A percentile compares a stretch with the other conserved stretches of the same genome.
Evolutionary conservation across 2,329 filamentous ascomycete genomes (phyloP).

Genomic region (Talaromyces verruculosus): DNA sequence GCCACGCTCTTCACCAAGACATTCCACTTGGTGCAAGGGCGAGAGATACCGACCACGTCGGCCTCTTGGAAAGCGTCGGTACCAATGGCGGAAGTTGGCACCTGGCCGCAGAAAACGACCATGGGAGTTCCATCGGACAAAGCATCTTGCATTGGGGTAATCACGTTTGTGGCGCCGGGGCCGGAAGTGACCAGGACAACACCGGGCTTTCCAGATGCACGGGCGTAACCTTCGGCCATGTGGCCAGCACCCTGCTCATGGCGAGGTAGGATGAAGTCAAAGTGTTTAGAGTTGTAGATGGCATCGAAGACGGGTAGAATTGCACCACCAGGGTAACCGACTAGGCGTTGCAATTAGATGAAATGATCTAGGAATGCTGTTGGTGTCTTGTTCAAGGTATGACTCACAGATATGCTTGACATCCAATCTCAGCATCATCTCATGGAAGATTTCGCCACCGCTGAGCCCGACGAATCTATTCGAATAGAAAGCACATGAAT

Average conservation of each 20-base stretch:
- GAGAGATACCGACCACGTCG: constrained; percentile 88
- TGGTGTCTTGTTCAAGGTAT: constrained; percentile 8
- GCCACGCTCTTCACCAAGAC: constrained; percentile 96
- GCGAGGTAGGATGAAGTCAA: constrained; percentile 90
- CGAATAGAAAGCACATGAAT: constrained; percentile 9
- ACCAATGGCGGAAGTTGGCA: constrained; percentile 83
- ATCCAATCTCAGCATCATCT: constrained; percentile 93
- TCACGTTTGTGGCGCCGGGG: constrained; percentile 92
- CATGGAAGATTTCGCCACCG: constrained; percentile 95
- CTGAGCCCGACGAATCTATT: constrained; percentile 85
- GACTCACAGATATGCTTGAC: constrained; percentile 92
- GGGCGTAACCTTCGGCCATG: constrained; percentile 97
- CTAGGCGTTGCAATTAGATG: constrained; percentile 40
- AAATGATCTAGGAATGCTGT: not conserved
- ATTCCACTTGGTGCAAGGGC: constrained; percentile 98
- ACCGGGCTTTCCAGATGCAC: constrained; percentile 88
- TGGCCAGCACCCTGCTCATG: constrained; percentile 98
- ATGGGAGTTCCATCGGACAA: constrained; percentile 93
- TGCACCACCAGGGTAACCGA: constrained; percentile 89
- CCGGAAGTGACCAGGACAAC: constrained; percentile 97
- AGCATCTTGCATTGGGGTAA: constrained; percentile 95
- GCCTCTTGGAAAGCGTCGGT: constrained; percentile 97
- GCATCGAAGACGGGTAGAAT: constrained; percentile 98
- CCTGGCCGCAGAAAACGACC: constrained; percentile 94
- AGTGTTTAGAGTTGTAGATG: constrained; percentile 96